Evolutionary conservation across 768 basidiomycete species (phyloP).

Genomic region (Paxillus involutus): DNA sequence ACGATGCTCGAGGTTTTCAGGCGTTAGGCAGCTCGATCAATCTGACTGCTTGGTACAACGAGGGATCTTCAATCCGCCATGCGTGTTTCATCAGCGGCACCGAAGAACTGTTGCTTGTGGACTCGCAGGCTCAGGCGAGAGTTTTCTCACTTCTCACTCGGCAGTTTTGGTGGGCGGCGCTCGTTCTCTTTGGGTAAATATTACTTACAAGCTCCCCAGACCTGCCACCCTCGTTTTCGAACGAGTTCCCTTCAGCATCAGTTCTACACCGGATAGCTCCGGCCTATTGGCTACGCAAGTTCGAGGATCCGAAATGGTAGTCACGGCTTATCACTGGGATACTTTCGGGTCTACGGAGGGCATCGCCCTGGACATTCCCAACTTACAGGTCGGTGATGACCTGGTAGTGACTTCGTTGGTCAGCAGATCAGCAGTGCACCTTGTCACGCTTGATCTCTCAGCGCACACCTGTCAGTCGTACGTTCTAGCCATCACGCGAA

Average conservation of each 20-base stretch:
- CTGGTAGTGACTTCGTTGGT: constrained; percentile 44
- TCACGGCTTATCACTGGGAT: constrained; percentile 49
- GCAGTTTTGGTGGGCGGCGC: constrained; percentile 42
- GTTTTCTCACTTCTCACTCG: constrained; percentile 49
- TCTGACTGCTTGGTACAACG: constrained; percentile 42
- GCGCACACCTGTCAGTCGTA: constrained; percentile 36
- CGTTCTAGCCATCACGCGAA: constrained; percentile 49
- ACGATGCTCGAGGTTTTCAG: constrained; percentile 42
- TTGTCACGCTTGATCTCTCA: constrained; percentile 38
- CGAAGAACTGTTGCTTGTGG: constrained; percentile 50
- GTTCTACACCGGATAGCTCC: constrained; percentile 49
- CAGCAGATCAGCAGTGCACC: constrained; percentile 38
- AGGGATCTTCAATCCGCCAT: constrained; percentile 26
- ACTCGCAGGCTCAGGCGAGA: constrained; percentile 37
- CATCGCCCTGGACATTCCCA: constrained; percentile 32
- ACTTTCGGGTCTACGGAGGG: constrained; percentile 51
- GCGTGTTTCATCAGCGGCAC: constrained; percentile 42
- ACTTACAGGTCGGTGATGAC: constrained; percentile 15
- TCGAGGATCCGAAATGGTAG: constrained; percentile 8
- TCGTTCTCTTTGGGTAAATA: neutral
- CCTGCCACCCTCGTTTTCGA: constrained; percentile 41
- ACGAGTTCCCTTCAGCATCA: constrained; percentile 28
- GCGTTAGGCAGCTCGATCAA: constrained; percentile 38
- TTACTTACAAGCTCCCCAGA: constrained; percentile 20
- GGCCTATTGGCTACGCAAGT: constrained; percentile 38